phyloP scores from a whole-genome alignment of 441 rosid species.

The Cnidoscolus chayamansa region DNA sequence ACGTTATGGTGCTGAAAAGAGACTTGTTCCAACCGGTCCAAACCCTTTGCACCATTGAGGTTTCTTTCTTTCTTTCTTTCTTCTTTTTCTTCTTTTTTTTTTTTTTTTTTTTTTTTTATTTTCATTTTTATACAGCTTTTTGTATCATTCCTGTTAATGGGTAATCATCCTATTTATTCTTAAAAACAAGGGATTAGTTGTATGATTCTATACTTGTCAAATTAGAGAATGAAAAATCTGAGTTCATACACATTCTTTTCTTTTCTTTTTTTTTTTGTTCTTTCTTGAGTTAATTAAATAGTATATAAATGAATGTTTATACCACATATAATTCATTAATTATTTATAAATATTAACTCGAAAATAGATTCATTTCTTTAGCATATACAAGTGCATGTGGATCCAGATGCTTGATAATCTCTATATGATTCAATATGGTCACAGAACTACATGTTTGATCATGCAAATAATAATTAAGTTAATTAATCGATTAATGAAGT shows the following conservation, averaged over 20 bases:
- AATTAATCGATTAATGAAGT: background rate
- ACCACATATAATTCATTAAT: too few species aligned
- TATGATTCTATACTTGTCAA: slow-evolving; percentile 26
- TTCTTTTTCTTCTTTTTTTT: background rate
- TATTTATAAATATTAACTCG: too few species aligned
- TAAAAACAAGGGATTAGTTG: slow-evolving; percentile 4
- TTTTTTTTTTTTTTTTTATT: slow-evolving; percentile 6
- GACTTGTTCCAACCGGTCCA: slow-evolving; percentile 79
- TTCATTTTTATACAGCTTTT: background rate
- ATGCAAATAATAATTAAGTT: slow-evolving; percentile 20
- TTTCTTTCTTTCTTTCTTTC: background rate
- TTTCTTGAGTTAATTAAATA: too few species aligned
- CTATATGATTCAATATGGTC: background rate
- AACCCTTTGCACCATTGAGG: slow-evolving; percentile 82
- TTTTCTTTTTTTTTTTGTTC: background rate
- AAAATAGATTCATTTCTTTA: too few species aligned
- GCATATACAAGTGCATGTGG: background rate
- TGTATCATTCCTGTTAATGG: slow-evolving; percentile 24
- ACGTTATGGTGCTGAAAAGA: slow-evolving; percentile 47
- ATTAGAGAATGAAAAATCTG: slow-evolving; percentile 9
- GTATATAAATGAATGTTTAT: too few species aligned
- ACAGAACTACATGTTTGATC: slow-evolving; percentile 27
- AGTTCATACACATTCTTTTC: background rate
- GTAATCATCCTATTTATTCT: slow-evolving; percentile 23
- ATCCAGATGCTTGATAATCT: background rate